Percentiles rank a stretch among this genome's conserved stretches.
Conservation (phyloP, 306 rosid species). For the Trifolium dubium region DNA sequence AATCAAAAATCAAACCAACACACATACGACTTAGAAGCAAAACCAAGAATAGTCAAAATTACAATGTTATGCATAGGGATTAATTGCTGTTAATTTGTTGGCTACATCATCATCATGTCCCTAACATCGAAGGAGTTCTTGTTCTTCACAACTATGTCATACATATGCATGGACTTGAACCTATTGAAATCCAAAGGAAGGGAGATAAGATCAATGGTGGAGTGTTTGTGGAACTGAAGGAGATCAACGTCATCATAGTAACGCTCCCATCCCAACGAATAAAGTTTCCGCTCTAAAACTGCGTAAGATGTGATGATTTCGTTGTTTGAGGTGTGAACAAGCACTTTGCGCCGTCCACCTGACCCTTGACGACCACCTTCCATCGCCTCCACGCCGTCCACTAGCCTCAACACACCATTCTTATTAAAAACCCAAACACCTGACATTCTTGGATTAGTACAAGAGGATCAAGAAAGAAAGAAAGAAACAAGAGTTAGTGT, state of each 20-base stretch:
- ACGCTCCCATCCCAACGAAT: slow-evolving; percentile 81
- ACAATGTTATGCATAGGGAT: not conserved
- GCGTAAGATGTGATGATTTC: slow-evolving; percentile 72
- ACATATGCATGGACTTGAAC: slow-evolving; percentile 95
- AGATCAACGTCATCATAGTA: slow-evolving; percentile 88
- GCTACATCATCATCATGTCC: slow-evolving; percentile 52
- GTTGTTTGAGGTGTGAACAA: slow-evolving; percentile 65
- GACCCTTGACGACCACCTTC: slow-evolving; percentile 44
- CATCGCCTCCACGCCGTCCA: slow-evolving; percentile 63
- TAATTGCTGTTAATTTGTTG: not conserved
- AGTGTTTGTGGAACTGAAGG: slow-evolving; percentile 83
- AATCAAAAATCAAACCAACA: slow-evolving; percentile 29
- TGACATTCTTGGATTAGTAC: slow-evolving; percentile 49
- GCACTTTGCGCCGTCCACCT: slow-evolving; percentile 58
- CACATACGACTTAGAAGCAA: slow-evolving; percentile 1
- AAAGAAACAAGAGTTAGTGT: not conserved
- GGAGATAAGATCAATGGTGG: slow-evolving; percentile 84
- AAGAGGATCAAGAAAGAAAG: not conserved
- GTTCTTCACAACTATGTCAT: slow-evolving; percentile 91
- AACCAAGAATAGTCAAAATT: slow-evolving; percentile 5
- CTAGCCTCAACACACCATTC: slow-evolving; percentile 81
- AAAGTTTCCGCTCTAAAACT: slow-evolving; percentile 60
- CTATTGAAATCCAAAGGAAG: slow-evolving; percentile 81
- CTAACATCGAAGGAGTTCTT: slow-evolving; percentile 75
- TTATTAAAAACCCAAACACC: slow-evolving; percentile 92